Base-by-base conservation (phyloP, 768 basidiomycete species). In the Suillus americanus region DNA sequence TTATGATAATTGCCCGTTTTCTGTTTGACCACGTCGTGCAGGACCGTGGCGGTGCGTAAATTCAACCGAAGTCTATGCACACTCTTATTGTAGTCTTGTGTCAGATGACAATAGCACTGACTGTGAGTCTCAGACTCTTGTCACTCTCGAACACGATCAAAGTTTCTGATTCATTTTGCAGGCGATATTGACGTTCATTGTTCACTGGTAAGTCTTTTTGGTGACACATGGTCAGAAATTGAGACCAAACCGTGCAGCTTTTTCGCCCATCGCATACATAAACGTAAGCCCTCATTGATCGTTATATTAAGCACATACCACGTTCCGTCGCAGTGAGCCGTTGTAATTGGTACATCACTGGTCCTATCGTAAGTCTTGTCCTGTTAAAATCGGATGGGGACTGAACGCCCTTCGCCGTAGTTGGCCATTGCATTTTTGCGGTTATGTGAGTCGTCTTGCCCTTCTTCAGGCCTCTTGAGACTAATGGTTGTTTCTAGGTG, bases 181-280 rank as follows among this genome's bases (percentile, higher is more conserved):
- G 83, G 83, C 82, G 1, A 68, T 81, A 33, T 72, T 83, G 37
- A 85, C 83, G 0, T 79, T 84, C 60, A 74, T 84, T 30, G 83
- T 85, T 5, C 84, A 85, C 64, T 81, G 83, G 83, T 84, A 64
- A 37, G 77, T 61, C n/a, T 28, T 10, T 28, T 1, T 14, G 7
- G 14, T 14, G 16, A 35, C 43, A n/a, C 30, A 38, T 41, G 28
- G 2, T 4, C 2, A 45, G 37, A 41, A 25, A 25, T 61, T 67
- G 25, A 64, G 35, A 7, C 51, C 30, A 18, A 51, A 53, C 55
- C 30, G 14, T 28, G 8, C 55, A 78, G 78, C 54, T 79, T 80
- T 66, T 79, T 80, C 57, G 73, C 78, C 2, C 75, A 79, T 63
- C 76, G 82, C 57, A 82, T 83, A 38, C 76, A 77, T 65, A 80